Evolutionary conservation across 2,329 filamentous ascomycete species (phyloP).

Genomic region (Venturia nashicola): DNA sequence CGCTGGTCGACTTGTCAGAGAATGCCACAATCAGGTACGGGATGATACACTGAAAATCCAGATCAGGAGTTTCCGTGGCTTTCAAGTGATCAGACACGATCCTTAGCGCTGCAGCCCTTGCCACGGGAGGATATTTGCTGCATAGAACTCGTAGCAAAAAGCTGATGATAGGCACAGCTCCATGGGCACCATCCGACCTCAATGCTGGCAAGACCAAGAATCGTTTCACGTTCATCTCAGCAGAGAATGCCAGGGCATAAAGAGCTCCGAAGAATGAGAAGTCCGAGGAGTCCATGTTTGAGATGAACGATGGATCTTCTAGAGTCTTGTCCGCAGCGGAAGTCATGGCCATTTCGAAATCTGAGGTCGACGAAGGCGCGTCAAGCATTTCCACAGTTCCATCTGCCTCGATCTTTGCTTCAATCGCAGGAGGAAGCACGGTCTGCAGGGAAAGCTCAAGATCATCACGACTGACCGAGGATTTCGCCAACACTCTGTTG

Average conservation of each 20-base stretch:
- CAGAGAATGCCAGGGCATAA: neutral
- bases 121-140: slow-evolving; percentile 47
- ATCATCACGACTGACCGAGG: neutral
- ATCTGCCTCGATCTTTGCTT: slow-evolving; percentile 29
- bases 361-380: slow-evolving; percentile 11
- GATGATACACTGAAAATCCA: slow-evolving; percentile 66
- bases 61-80: slow-evolving; percentile 28
- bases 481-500: neutral
- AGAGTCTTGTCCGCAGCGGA: slow-evolving; percentile 12
- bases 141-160: slow-evolving; percentile 70
- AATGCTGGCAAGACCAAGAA: slow-evolving; percentile 20
- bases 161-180: slow-evolving; percentile 55
- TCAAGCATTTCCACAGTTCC: slow-evolving; percentile 42
- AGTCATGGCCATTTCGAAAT: slow-evolving; percentile 12
- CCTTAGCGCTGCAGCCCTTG: slow-evolving; percentile 14
- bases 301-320: neutral
- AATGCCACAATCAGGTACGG: slow-evolving; percentile 70
- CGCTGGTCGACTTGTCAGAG: slow-evolving; percentile 60
- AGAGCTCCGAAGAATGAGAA: slow-evolving; percentile 12
- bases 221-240: neutral
- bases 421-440: slow-evolving; percentile 27
- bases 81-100: slow-evolving; percentile 14
- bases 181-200: slow-evolving; percentile 40
- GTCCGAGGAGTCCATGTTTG: slow-evolving; percentile 20
- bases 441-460: slow-evolving; percentile 22